Evolutionary conservation across 352 stramenopile species (phyloP).

Genomic region (Globisporangium megalacanthum): DNA sequence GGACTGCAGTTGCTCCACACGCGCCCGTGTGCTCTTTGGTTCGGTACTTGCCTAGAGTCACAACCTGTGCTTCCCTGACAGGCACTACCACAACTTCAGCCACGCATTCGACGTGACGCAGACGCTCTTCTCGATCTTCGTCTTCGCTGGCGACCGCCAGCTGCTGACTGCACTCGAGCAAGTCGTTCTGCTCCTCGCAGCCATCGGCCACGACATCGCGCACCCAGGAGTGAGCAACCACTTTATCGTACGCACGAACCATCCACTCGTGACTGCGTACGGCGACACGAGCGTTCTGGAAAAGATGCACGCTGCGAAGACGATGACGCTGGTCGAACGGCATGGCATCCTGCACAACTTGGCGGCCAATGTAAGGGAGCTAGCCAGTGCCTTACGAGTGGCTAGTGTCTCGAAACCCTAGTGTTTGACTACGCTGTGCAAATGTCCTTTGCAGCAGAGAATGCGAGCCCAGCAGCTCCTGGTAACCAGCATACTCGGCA

Average conservation of each 20-base stretch:
- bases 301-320: conserved; percentile 26
- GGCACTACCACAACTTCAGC: conserved; percentile 26
- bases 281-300: conserved; percentile 18
- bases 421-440: background rate
- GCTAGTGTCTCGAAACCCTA: too few species aligned
- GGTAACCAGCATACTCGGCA: conserved; percentile 21
- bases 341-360: conserved; percentile 14
- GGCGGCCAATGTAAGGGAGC: conserved; percentile 3
- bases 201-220: conserved; percentile 23
- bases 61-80: background rate
- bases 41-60: background rate
- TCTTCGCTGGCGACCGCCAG: conserved; percentile 7
- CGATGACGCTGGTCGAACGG: conserved; percentile 11
- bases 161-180: conserved; percentile 17
- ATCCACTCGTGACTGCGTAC: conserved; percentile 14
- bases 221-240: conserved; percentile 24
- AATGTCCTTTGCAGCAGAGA: conserved; percentile 7
- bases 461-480: conserved; percentile 17
- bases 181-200: conserved; percentile 16
- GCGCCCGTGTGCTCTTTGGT: background rate
- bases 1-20: background rate
- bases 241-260: conserved; percentile 17
- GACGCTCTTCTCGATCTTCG: conserved; percentile 23
- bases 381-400: background rate
- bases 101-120: conserved; percentile 26